A percentile compares a stretch with the other conserved stretches of the same genome.
phyloP scores from a whole-genome alignment of 352 stramenopile genomes.

The Pythium diclinum region DNA sequence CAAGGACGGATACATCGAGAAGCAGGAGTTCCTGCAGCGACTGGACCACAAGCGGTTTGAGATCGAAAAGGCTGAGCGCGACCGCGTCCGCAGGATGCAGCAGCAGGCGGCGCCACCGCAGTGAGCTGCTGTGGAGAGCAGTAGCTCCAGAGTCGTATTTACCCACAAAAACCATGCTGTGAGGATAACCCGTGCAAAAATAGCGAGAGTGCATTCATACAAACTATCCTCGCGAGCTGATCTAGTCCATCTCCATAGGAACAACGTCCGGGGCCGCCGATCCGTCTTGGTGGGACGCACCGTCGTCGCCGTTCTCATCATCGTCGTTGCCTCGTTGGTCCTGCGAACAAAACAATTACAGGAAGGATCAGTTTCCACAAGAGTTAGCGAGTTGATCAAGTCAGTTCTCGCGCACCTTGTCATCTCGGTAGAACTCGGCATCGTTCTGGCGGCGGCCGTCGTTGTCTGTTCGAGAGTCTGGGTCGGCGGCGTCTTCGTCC shows the following conservation, averaged over 20 bases:
- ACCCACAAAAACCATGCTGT: not conserved
- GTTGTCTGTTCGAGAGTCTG: slow-evolving; percentile 66
- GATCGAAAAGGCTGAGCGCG: slow-evolving; percentile 85
- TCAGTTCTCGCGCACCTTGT: slow-evolving; percentile 41
- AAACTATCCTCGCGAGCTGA: not conserved
- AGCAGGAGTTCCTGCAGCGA: slow-evolving; percentile 94
- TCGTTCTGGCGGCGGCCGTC: slow-evolving; percentile 73
- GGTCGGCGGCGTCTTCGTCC: slow-evolving; percentile 71
- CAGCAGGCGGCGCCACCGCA: slow-evolving; percentile 28
- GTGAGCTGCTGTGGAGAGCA: not conserved
- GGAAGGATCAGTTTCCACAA: not conserved
- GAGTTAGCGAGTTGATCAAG: not conserved
- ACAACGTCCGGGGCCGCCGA: slow-evolving; percentile 54
- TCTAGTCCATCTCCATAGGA: slow-evolving; percentile 73
- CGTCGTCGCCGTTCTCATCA: slow-evolving; percentile 29
- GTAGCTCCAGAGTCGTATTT: not conserved
- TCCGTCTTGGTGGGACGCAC: slow-evolving; percentile 36
- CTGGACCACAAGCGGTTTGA: slow-evolving; percentile 89
- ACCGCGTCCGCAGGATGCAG: slow-evolving; percentile 63
- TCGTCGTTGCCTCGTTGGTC: slow-evolving; percentile 57
- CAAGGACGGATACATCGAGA: slow-evolving; percentile 94
- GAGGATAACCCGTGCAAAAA: slow-evolving; percentile 5
- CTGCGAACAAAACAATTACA: slow-evolving; percentile 17
- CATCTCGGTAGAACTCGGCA: slow-evolving; percentile 78
- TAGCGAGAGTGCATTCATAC: slow-evolving; percentile 1